A percentile compares a stretch with the other conserved stretches of the same genome.
phyloP scores from a whole-genome alignment of 2,329 filamentous ascomycete genomes.

The Sordariomycetes sp. region DNA sequence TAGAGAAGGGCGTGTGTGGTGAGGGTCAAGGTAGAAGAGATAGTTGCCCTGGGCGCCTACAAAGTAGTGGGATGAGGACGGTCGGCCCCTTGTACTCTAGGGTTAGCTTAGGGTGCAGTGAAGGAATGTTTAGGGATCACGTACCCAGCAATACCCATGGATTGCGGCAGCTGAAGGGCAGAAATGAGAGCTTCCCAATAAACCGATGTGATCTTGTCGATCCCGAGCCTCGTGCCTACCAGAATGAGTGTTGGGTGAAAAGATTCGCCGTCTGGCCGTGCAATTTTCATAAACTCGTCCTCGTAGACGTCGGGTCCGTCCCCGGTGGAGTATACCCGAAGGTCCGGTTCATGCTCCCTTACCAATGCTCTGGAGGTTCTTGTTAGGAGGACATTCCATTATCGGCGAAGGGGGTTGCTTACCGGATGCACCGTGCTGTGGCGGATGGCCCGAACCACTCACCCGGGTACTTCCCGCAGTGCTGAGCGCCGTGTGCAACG shows the following conservation, averaged over 20 bases:
- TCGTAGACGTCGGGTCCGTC: slow-evolving; percentile 91
- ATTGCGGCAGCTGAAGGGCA: slow-evolving; percentile 77
- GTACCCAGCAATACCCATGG: slow-evolving; percentile 92
- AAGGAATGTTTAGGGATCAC: slow-evolving; percentile 13
- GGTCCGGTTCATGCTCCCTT: slow-evolving; percentile 49
- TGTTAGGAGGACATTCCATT: neutral
- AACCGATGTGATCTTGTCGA: slow-evolving; percentile 86
- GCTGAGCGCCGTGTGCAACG: slow-evolving; percentile 73
- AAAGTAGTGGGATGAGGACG: slow-evolving; percentile 69
- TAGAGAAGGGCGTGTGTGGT: slow-evolving; percentile 69
- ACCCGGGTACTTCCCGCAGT: slow-evolving; percentile 88
- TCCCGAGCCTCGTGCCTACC: slow-evolving; percentile 79
- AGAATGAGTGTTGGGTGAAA: slow-evolving; percentile 84
- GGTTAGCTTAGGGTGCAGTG: neutral
- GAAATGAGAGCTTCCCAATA: slow-evolving; percentile 92
- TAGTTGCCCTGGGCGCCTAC: slow-evolving; percentile 54
- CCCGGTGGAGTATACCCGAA: slow-evolving; percentile 81
- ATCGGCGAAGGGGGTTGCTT: slow-evolving; percentile 13
- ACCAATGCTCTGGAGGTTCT: slow-evolving; percentile 55
- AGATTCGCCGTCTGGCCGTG: slow-evolving; percentile 50
- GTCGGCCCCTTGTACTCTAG: slow-evolving; percentile 58
- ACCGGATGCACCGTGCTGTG: slow-evolving; percentile 90
- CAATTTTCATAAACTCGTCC: slow-evolving; percentile 72
- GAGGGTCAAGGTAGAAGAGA: slow-evolving; percentile 93
- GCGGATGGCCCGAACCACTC: slow-evolving; percentile 99